A percentile compares a stretch with the other conserved stretches of the same genome.
These are phyloP conservation scores for Aspergillus pseudoviridinutans DNA, from an alignment of 2,329 filamentous ascomycete species.

Conservation along the genomic window DNA sequence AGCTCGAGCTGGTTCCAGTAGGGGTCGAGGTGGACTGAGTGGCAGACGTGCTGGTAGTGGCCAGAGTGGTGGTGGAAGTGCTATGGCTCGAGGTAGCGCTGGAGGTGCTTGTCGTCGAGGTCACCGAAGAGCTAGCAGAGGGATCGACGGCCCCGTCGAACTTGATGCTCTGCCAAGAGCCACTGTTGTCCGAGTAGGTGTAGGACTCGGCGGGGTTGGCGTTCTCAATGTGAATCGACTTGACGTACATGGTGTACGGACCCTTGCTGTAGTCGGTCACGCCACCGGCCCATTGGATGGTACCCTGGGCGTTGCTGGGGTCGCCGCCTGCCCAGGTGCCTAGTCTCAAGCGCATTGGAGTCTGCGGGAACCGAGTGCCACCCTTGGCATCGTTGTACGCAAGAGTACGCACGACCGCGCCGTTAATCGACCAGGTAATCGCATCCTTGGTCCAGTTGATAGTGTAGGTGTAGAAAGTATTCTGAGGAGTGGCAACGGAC, in stretches of 20 bases:
- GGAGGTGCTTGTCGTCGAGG: slow-evolving; percentile 8
- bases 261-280: slow-evolving; percentile 61
- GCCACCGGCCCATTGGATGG: slow-evolving; percentile 68
- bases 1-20: slow-evolving; percentile 6
- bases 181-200: slow-evolving; percentile 58
- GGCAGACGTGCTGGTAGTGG: slow-evolving; percentile 10
- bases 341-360: slow-evolving; percentile 67
- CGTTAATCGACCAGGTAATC: slow-evolving; percentile 64
- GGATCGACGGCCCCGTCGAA: slow-evolving; percentile 12
- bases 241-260: slow-evolving; percentile 72
- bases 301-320: slow-evolving; percentile 39
- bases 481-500: slow-evolving; percentile 55
- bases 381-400: slow-evolving; percentile 55
- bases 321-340: slow-evolving; percentile 67
- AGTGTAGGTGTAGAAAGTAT: slow-evolving; percentile 43
- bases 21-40: slow-evolving; percentile 8
- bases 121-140: slow-evolving; percentile 2
- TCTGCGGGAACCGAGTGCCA: slow-evolving; percentile 64
- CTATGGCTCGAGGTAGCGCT: slow-evolving; percentile 7
- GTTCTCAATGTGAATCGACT: slow-evolving; percentile 55
- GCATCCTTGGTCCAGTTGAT: slow-evolving; percentile 64
- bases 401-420: slow-evolving; percentile 58
- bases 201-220: slow-evolving; percentile 62
- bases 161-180: slow-evolving; percentile 63
- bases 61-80: slow-evolving; percentile 7